Conservation (phyloP, 805 yeast genomes). For the Clavispora santaluciae region DNA sequence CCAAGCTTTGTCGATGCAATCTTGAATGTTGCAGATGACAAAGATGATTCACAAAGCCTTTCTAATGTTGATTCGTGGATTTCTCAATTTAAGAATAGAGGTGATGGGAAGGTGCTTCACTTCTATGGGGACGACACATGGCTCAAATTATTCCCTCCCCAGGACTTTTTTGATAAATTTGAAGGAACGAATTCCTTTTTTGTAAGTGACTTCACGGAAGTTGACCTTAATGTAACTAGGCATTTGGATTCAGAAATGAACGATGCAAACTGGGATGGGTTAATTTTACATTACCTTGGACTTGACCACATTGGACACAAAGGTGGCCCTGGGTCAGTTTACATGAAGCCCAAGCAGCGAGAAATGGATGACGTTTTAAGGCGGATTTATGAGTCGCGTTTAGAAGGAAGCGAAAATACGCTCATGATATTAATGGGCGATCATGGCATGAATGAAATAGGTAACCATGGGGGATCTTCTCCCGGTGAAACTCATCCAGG, state of each 20-base stretch:
- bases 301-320: conserved; percentile 97
- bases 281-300: conserved; percentile 88
- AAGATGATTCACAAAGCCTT: conserved; percentile 62
- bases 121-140: conserved; percentile 98
- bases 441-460: conserved; percentile 94
- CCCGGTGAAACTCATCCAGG: conserved; percentile 89
- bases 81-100: conserved; percentile 47
- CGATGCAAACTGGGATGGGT: conserved; percentile 65
- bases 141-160: conserved; percentile 77
- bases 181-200: conserved; percentile 95
- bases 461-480: conserved; percentile 96
- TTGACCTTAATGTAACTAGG: conserved; percentile 87
- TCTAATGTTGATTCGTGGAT: conserved; percentile 85
- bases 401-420: conserved; percentile 34
- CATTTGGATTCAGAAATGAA: conserved; percentile 63
- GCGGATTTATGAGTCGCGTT: conserved; percentile 38
- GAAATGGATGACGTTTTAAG: conserved; percentile 79
- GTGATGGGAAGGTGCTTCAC: conserved; percentile 46
- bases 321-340: conserved; percentile 80
- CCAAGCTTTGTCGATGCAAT: conserved; percentile 94
- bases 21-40: conserved; percentile 88
- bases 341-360: conserved; percentile 74
- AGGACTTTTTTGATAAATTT: conserved; percentile 46
- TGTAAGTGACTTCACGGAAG: conserved; percentile 92
- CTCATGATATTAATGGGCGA: conserved; percentile 80